Evolutionary conservation across 306 rosid genomes (phyloP).

Genomic region (Ammopiptanthus mongolicus): DNA sequence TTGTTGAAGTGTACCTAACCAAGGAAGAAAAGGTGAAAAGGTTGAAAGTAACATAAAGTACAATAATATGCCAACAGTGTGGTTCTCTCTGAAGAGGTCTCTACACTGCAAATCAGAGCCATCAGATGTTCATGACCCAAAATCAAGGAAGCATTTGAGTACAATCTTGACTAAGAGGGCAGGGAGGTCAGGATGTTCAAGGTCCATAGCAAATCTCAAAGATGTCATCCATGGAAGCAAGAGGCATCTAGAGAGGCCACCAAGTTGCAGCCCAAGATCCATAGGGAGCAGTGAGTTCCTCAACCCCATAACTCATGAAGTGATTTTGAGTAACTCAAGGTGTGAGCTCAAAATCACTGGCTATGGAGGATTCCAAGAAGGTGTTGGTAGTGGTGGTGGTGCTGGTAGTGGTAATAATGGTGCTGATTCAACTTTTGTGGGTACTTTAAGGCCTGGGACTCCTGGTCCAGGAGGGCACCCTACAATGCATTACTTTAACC

Average conservation of each 20-base stretch:
- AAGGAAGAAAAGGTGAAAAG: background rate
- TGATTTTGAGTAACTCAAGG: conserved; percentile 75
- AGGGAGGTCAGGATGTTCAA: conserved; percentile 81
- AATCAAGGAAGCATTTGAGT: conserved; percentile 56
- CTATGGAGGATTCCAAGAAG: conserved; percentile 60
- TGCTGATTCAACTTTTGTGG: conserved; percentile 53
- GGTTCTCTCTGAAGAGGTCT: conserved; percentile 82
- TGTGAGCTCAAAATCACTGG: conserved; percentile 88
- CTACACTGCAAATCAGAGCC: conserved; percentile 85
- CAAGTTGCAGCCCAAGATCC: conserved; percentile 87
- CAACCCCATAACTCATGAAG: conserved; percentile 87
- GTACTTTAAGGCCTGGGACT: conserved; percentile 75
- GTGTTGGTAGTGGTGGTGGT: conserved; percentile 28
- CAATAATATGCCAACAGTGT: conserved; percentile 72
- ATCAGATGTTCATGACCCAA: conserved; percentile 81
- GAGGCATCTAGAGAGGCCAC: conserved; percentile 74
- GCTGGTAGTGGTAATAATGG: conserved; percentile 6
- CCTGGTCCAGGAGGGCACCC: conserved; percentile 82
- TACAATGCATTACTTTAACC: conserved; percentile 67
- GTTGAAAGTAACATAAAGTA: background rate
- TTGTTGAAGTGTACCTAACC: background rate
- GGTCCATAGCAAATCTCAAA: conserved; percentile 86
- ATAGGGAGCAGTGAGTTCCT: conserved; percentile 89
- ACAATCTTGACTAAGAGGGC: conserved; percentile 70
- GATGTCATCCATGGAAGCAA: conserved; percentile 95